Evolutionary conservation across 2,329 filamentous ascomycete species (phyloP), one percentile per base, ranked within the genome.

Genomic region (Scedosporium apiospermum): DNA sequence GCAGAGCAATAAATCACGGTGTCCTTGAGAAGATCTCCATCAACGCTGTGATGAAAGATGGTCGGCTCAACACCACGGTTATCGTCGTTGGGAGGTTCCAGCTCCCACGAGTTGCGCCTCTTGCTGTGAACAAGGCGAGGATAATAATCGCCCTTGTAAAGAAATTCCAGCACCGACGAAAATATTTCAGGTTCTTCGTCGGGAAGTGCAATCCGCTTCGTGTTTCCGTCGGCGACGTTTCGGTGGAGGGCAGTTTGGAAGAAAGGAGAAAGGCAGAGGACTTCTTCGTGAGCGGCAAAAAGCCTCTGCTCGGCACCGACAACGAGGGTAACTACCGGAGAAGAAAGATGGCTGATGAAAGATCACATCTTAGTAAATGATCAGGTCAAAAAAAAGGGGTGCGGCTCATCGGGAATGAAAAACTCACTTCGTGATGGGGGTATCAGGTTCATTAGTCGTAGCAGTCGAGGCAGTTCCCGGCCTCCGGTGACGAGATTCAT

Each of bases 91-190:
- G 61, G 61, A 27, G 58, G 58, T 83, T 96, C 91, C 78, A 96
- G 90, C 74, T 91, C 87, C 90, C 90, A 96, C 79, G 88, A 89
- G 80, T 90, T 88, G 73, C 86, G 88, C 75, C 88, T 87, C 82
- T 90, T 91, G 84, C 90, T 90, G 76, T 91, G 90, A 69, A 96
- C 73, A 78, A 97, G 82, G 75, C 91, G 90, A 63, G 93, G 93
- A 76, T 90, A 95, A 79, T 96, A 96, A 82, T 96, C 92, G 68
- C 90, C 91, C 81, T 96, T 96, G 88, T 97, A 97, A 68, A 97
- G 86, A 76, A 93, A 97, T 80, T 97, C 93, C 79, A 97, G 91
- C 71, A 97, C 82, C 71, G 89, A 93, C 74, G 91, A 96, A 77
- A 97, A 90, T 75, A 96, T 85, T 81, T 96, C 92, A 69, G 93